Evolutionary conservation across 1,139 yeast genomes (phyloP), one percentile per base, ranked within the genome.

Genomic region (Nematodospora anomalae): DNA sequence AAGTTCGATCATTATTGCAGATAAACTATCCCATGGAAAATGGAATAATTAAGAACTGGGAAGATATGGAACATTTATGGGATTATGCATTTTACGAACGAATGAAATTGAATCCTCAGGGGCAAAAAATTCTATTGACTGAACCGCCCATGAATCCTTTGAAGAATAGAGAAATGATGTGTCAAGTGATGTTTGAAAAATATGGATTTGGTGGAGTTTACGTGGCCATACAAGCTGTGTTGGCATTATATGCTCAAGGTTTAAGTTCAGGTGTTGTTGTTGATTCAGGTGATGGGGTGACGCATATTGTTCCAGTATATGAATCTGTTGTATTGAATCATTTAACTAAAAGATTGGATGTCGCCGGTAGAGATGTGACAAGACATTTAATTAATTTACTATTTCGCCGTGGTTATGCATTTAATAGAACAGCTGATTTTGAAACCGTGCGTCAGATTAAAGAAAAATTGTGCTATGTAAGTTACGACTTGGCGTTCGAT

Each of bases 61-160:
- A 90, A 55, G 98, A 92, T 59, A 92, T 94, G 97, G 96, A 88
- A 53, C 94, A 90, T 53, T 74, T 92, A 46, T 92, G 99, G 99
- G 97, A 92, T 64, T 92, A 92, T 62, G 94, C 97, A 16, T 92
- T 92, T 62, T 85, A 84, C 64, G 96, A 92, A 50, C 79, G 86
- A 53, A 83, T 92, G 88, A 78, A 88, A 57, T 67, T 84, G 32
- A 72, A 80, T 16, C 80, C 94, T 13, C 65, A 76, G 28, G 95
- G 92, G 24, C 78, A 80, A 51, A 90, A 90, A 63, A 79, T 92
- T 32, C 71, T 92, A 50, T 71, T 92, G 46, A 92, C 98, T 2
- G 98, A 92, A 65, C 97, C 98, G 12, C 98, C 98, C 46, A 85
- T 92, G 94, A 92, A 92, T 60, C 98, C 98, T 18, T 67, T 88